These are phyloP conservation scores for Zygoascus biomembranicola DNA, from an alignment of 805 yeast species.

Conservation along the genomic window DNA sequence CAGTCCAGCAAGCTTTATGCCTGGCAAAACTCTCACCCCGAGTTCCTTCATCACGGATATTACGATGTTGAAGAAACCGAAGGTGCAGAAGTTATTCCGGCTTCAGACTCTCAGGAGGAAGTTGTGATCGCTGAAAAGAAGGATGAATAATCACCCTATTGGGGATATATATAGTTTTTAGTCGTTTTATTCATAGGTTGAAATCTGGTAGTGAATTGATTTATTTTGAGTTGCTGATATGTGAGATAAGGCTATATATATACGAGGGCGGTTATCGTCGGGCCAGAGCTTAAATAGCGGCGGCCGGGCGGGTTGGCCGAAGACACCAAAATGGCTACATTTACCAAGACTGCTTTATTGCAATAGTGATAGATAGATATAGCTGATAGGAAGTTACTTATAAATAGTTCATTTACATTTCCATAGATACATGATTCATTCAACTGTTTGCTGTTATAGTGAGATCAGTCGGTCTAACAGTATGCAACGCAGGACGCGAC, in stretches of 20 bases:
- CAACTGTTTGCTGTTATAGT: background rate
- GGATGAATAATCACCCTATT: no score
- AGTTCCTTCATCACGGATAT: conserved; percentile 43
- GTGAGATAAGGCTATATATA: background rate
- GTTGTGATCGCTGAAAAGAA: background rate
- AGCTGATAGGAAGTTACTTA: no score
- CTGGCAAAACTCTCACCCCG: conserved; percentile 73
- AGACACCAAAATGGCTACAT: no score
- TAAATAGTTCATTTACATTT: background rate
- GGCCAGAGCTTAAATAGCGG: background rate
- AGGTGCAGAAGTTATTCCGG: background rate
- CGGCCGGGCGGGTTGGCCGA: background rate
- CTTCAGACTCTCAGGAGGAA: background rate
- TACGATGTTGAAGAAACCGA: background rate
- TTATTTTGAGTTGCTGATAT: background rate
- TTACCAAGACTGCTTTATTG: no score
- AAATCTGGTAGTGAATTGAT: no score
- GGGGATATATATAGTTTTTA: no score
- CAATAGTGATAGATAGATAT: no score
- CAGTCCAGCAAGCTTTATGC: conserved; percentile 61
- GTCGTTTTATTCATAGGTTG: no score
- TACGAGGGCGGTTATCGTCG: background rate
- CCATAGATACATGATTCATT: background rate
- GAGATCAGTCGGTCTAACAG: conserved; percentile 2
- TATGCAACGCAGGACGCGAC: background rate